These are phyloP conservation scores for Hypoxylon lenormandii DNA, from an alignment of 495 filamentous ascomycete species.

Conservation along the genomic window DNA sequence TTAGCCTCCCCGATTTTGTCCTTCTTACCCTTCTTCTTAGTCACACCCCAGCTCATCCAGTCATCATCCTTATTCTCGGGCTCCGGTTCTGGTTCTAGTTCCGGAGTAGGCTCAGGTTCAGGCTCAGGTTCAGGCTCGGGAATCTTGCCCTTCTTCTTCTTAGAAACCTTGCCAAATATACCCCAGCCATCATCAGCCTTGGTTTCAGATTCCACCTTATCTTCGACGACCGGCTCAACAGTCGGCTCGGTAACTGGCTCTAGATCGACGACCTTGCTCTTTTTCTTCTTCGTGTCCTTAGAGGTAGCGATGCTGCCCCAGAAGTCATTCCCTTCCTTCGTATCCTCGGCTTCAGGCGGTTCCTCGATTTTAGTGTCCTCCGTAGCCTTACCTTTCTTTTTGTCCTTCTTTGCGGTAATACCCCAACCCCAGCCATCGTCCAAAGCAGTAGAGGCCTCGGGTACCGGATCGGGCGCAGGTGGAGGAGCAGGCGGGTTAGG, in stretches of 20 bases:
- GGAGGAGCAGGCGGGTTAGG: slow-evolving; percentile 16
- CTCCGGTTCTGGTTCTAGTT: slow-evolving; percentile 29
- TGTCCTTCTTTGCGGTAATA: slow-evolving; percentile 17
- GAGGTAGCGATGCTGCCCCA: slow-evolving; percentile 34
- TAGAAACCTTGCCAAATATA: slow-evolving; percentile 31
- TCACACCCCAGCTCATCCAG: slow-evolving; percentile 10
- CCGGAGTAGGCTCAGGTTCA: slow-evolving; percentile 28
- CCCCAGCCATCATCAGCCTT: slow-evolving; percentile 42
- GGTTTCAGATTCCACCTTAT: slow-evolving; percentile 51
- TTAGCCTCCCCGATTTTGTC: slow-evolving; percentile 23
- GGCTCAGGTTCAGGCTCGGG: slow-evolving; percentile 31
- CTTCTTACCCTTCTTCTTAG: slow-evolving; percentile 40
- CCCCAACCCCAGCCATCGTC: slow-evolving; percentile 30
- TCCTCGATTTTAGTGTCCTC: slow-evolving; percentile 18
- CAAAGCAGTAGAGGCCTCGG: slow-evolving; percentile 30
- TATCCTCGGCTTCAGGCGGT: slow-evolving; percentile 18
- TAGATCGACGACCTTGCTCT: slow-evolving; percentile 31
- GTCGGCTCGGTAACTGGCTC: slow-evolving; percentile 13
- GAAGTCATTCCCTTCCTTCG: slow-evolving; percentile 45
- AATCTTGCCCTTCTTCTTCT: slow-evolving; percentile 44
- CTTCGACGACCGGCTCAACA: not conserved
- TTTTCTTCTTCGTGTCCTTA: slow-evolving; percentile 44
- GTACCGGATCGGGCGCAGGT: slow-evolving; percentile 30
- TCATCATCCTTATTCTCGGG: slow-evolving; percentile 29
- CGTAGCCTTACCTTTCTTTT: slow-evolving; percentile 36